phyloP scores from a whole-genome alignment of 169 alveolate species.

The Nephromyces sp. region DNA sequence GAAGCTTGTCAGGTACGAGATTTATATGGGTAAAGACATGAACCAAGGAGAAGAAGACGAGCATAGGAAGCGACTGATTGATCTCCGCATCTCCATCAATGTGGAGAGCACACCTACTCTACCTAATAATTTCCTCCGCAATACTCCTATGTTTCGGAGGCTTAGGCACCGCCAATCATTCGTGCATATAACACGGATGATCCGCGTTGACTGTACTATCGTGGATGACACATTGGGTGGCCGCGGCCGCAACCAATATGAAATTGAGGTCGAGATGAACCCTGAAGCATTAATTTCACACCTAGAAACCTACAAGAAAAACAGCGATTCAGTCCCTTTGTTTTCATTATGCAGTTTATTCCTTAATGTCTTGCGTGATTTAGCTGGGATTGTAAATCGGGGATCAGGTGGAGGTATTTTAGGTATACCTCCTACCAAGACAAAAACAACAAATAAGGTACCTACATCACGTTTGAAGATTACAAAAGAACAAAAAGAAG shows the following conservation, averaged over 20 bases:
- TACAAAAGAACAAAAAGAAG: neutral
- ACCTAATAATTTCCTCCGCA: too few species aligned
- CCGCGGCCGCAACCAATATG: neutral
- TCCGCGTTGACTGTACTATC: neutral
- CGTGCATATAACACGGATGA: neutral
- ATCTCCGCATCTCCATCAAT: neutral
- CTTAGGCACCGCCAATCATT: neutral
- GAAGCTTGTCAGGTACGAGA: neutral
- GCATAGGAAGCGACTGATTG: neutral
- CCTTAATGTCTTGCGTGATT: neutral
- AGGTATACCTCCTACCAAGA: too few species aligned
- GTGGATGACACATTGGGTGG: neutral
- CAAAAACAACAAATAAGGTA: neutral
- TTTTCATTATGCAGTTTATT: neutral
- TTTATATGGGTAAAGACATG: neutral
- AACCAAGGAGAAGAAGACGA: neutral
- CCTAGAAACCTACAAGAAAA: neutral
- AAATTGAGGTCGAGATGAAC: neutral
- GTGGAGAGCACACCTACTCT: too few species aligned
- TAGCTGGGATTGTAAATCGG: neutral
- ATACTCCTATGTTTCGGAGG: neutral
- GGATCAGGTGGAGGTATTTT: too few species aligned
- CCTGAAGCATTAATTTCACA: neutral
- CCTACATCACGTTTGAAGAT: neutral
- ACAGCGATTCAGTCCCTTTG: neutral